Percentiles rank a stretch among this genome's conserved stretches.
Evolutionary conservation across 306 rosid species (phyloP).

Genomic region (Malus sylvestris): DNA sequence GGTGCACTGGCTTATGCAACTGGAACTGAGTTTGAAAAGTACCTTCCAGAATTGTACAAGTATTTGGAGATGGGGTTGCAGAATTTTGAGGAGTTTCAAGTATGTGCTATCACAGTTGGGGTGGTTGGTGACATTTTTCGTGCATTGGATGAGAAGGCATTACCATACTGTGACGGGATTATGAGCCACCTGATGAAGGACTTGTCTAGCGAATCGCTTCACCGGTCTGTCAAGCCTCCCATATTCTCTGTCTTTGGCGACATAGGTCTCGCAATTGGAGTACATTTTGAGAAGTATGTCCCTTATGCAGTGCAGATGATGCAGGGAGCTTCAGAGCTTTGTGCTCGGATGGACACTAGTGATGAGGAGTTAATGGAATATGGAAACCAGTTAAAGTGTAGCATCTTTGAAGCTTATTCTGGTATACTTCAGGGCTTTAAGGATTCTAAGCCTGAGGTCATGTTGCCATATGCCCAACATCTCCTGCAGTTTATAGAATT

Average conservation of each 20-base stretch:
- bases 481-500: slow-evolving; percentile 29
- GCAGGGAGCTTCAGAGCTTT: slow-evolving; percentile 32
- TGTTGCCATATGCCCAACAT: slow-evolving; percentile 31
- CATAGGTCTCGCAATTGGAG: slow-evolving; percentile 30
- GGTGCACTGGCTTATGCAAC: slow-evolving; percentile 34
- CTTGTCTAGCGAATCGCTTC: slow-evolving; percentile 22
- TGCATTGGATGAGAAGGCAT: slow-evolving; percentile 26
- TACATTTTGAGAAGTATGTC: slow-evolving; percentile 32
- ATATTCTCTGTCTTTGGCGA: slow-evolving; percentile 33
- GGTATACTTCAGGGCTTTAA: slow-evolving; percentile 33
- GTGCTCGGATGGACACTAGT: slow-evolving; percentile 18
- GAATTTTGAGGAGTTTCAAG: slow-evolving; percentile 33
- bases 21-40: slow-evolving; percentile 24
- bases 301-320: slow-evolving; percentile 22
- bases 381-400: slow-evolving; percentile 28
- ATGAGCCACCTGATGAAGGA: slow-evolving; percentile 20
- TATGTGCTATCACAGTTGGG: slow-evolving; percentile 34
- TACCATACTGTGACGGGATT: slow-evolving; percentile 26
- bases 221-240: slow-evolving; percentile 35
- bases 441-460: slow-evolving; percentile 25
- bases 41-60: slow-evolving; percentile 24
- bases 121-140: slow-evolving; percentile 34
- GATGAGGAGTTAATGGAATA: slow-evolving; percentile 28
- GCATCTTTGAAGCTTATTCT: slow-evolving; percentile 36
- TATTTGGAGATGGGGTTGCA: slow-evolving; percentile 36